Evolutionary conservation across 1,284 basidiomycete species (phyloP).

Genomic region (Ustilago xerochloae): DNA sequence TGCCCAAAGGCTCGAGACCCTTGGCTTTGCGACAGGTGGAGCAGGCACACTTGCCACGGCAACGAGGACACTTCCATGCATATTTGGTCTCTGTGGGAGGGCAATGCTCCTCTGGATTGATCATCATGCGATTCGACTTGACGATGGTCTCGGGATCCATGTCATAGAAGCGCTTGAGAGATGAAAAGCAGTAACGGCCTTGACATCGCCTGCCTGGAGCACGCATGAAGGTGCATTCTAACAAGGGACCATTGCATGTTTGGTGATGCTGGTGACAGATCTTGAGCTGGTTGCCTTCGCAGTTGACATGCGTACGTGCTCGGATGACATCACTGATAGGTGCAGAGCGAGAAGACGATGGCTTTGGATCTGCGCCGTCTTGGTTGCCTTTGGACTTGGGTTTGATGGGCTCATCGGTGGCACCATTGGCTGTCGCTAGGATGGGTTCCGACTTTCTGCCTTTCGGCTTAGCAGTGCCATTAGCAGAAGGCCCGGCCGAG

Average conservation of each 20-base stretch:
- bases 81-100: conserved; percentile 42
- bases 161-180: conserved; percentile 40
- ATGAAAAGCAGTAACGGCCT: conserved; percentile 37
- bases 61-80: conserved; percentile 50
- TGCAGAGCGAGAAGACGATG: conserved; percentile 10
- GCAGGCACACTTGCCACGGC: conserved; percentile 38
- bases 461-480: conserved; percentile 12
- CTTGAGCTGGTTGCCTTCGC: conserved; percentile 14
- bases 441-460: conserved; percentile 29
- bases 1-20: conserved; percentile 33
- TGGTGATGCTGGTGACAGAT: conserved; percentile 47
- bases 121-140: conserved; percentile 43
- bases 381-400: conserved; percentile 14
- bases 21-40: conserved; percentile 33
- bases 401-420: conserved; percentile 1
- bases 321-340: conserved; percentile 29
- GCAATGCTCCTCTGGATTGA: conserved; percentile 42
- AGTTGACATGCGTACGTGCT: conserved; percentile 40
- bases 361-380: not conserved
- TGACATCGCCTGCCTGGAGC: conserved; percentile 43
- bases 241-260: conserved; percentile 35
- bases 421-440: not conserved
- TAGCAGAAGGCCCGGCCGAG: conserved; percentile 1
- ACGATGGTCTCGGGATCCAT: conserved; percentile 43
- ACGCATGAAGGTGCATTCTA: conserved; percentile 50